Conservation (phyloP, 1,284 basidiomycete species). For the Microbotryomycetes sp. region DNA sequence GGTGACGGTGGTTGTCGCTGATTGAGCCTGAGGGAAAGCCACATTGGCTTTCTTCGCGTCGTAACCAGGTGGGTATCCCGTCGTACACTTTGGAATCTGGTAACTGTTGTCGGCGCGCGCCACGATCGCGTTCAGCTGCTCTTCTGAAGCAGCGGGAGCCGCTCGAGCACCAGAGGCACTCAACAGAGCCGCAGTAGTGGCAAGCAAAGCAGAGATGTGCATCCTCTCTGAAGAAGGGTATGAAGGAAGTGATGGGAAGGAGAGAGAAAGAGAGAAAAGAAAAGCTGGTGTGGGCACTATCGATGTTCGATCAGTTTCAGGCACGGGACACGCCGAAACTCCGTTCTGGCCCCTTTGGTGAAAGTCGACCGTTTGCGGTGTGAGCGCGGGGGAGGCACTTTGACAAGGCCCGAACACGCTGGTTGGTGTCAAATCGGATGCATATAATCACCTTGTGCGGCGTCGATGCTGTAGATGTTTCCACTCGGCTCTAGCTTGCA, state of each 20-base stretch:
- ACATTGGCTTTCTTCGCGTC: neutral
- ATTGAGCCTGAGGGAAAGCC: neutral
- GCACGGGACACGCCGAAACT: too few relatives aligned
- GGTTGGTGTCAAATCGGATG: too few relatives aligned
- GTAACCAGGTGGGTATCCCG: neutral
- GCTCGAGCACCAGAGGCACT: neutral
- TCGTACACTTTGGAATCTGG: neutral
- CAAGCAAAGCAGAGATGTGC: neutral
- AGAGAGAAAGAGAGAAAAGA: neutral
- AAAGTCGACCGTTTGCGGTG: too few relatives aligned
- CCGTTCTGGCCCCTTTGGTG: too few relatives aligned
- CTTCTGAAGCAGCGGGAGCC: neutral
- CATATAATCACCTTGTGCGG: too few relatives aligned
- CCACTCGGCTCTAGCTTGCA: too few relatives aligned
- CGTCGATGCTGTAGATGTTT: too few relatives aligned
- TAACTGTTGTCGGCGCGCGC: neutral
- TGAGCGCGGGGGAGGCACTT: too few relatives aligned
- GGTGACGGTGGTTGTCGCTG: neutral
- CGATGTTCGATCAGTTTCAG: too few relatives aligned
- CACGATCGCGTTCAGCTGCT: neutral
- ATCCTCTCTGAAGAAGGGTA: too few relatives aligned
- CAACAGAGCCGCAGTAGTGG: neutral
- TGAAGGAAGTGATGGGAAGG: neutral
- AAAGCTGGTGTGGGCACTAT: too few relatives aligned
- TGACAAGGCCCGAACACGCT: too few relatives aligned